Percentiles rank a stretch among this genome's conserved stretches.
These are phyloP conservation scores for Penicillium paxilli DNA, from an alignment of 495 filamentous ascomycete genomes.

Conservation along the genomic window DNA sequence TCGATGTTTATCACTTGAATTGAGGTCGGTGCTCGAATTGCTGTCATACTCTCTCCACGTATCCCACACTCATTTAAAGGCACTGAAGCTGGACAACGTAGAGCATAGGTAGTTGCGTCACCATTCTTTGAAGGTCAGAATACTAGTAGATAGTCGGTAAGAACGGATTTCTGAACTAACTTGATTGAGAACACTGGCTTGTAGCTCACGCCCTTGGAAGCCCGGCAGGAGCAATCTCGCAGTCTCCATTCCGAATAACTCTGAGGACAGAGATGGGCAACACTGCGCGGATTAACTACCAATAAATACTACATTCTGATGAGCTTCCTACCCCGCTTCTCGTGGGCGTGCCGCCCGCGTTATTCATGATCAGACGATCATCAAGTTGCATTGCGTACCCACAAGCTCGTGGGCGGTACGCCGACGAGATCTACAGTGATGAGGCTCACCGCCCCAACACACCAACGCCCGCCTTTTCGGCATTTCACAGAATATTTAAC, in stretches of 20 bases:
- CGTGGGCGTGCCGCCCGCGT: no score
- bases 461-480: no score
- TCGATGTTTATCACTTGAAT: not conserved
- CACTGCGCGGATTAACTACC: no score
- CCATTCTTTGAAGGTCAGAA: not conserved
- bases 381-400: no score
- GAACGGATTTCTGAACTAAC: not conserved
- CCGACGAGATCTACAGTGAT: not conserved
- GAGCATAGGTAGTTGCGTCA: not conserved
- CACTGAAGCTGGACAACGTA: not conserved
- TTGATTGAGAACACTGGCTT: not conserved
- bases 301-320: no score
- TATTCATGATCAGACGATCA: no score
- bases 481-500: no score
- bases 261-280: no score
- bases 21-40: not conserved
- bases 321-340: no score
- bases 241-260: not conserved
- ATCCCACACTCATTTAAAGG: not conserved
- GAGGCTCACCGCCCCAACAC: no score
- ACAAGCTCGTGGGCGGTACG: not conserved
- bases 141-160: not conserved
- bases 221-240: not conserved
- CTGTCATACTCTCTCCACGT: not conserved
- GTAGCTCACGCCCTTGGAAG: slow-evolving; percentile 1